Base-by-base conservation (phyloP, 805 yeast species). In the Cyberlindnera xishuangbannaensis region DNA sequence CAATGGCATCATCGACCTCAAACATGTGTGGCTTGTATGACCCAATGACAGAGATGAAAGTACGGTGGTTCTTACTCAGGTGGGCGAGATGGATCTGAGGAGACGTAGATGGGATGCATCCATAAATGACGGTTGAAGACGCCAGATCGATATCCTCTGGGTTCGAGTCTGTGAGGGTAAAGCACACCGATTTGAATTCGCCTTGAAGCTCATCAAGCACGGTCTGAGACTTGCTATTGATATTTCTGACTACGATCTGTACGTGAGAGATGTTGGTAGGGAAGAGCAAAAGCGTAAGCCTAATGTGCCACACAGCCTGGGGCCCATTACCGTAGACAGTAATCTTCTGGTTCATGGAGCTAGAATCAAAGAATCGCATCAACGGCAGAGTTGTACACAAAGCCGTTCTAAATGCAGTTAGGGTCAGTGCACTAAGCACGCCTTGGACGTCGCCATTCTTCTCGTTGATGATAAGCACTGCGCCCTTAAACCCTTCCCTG, bases 381-480 rank as follows among this genome's bases (percentile, higher is more conserved):
- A 77, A 47, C 1, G 73, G 72, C 14, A 76, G 49, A 6, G 69
- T 61, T 18, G 75, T 67, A 18, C 76, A 72, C 35, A 78, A 57
- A 0, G 83, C 83, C 4, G 86, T 78, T 48, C 85, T 63, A 41
- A 78, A 76, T 1, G 81, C 85, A 2, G 85, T 78, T 24, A 77
- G 51, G 1, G 76, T 64, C 33, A 62, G 61, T 3, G 81, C 84
- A 45, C 75, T 76, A 23, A 78, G 49, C 3, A 77, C 57, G 3
- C 81, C 84, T 8, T 53, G 30, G 7, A 75, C 51, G 18, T 58
- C 59, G 3, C 85, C 86, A 17, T 67, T 67, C 6, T 48, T 41
- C 28, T 70, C 68, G 42, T 76, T 71, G 17, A 77, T 42, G 9
- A 78, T 60, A 18, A 69, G 50, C 3, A 78, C 68, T 6, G 71